Evolutionary conservation across 2,329 filamentous ascomycete genomes (phyloP).

Genomic region (Monosporascus sp.): DNA sequence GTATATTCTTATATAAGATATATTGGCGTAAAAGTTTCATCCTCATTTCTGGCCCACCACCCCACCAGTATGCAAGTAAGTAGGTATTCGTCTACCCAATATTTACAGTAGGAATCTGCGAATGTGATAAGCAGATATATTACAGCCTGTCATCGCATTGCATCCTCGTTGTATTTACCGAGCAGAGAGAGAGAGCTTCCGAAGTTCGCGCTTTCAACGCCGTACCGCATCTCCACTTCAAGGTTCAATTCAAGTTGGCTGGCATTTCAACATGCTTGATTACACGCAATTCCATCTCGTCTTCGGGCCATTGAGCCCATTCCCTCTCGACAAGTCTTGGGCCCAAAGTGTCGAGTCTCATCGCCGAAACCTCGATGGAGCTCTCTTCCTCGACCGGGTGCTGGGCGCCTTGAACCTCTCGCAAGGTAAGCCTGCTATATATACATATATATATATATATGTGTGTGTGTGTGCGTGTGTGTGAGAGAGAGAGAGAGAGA

Average conservation of each 20-base stretch:
- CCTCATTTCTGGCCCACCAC: not conserved
- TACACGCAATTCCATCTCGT: constrained; percentile 63
- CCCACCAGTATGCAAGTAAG: too few species aligned
- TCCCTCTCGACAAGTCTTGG: constrained; percentile 56
- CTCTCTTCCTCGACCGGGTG: constrained; percentile 75
- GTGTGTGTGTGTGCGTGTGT: too few species aligned
- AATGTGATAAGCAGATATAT: too few species aligned
- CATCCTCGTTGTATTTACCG: not conserved
- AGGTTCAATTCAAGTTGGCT: not conserved
- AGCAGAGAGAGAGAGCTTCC: not conserved
- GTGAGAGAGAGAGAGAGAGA: too few species aligned
- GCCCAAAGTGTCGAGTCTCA: constrained; percentile 59
- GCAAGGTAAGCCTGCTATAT: constrained; percentile 46
- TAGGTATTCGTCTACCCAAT: too few species aligned
- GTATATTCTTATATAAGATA: too few species aligned
- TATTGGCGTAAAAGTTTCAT: not conserved
- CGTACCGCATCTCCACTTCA: not conserved
- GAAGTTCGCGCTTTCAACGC: not conserved
- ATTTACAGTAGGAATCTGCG: too few species aligned
- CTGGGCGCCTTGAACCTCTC: constrained; percentile 63
- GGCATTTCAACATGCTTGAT: constrained; percentile 45
- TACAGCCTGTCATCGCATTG: too few species aligned
- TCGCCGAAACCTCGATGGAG: constrained; percentile 62
- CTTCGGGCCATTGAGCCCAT: constrained; percentile 56
- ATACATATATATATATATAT: too few species aligned